Evolutionary conservation across 768 basidiomycete genomes (phyloP), one percentile per base, ranked within the genome.

Genomic region (Astraeus odoratus): DNA sequence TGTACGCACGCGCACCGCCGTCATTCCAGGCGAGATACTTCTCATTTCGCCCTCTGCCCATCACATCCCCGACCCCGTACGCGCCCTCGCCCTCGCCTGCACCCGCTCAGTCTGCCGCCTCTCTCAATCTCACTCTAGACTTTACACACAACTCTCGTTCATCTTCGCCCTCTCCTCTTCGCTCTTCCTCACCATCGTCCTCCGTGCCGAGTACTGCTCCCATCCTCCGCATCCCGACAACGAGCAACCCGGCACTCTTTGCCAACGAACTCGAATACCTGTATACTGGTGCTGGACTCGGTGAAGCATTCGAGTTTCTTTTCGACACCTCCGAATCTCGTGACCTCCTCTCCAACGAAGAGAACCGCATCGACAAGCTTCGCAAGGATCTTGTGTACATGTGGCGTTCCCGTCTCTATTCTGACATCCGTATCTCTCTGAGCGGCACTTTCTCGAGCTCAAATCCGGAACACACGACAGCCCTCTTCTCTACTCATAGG

Each of bases 331-430:
- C 67, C 8, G 71, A 68, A 52, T 64, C 59, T 34, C 61, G 61
- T 33, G 69, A 66, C 30, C 69, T 68, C 44, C 78, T 64, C 42
- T 70, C 70, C 52, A 72, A 66, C 8, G 78, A 68, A 62, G 78
- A 73, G 51, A 75, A 57, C 48, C 72, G 89, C 12, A 67, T 88
- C 31, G 89, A 91, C 63, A 89, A 92, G 66, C 77, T 96, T 8
- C 80, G 90, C 49, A 90, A 91, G 64, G 95, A 97, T 58, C 74
- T 96, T 23, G 87, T 94, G 19, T 96, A 85, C 70, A 95, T 93
- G 91, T 97, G 94, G 95, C 71, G 95, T 25, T 88, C 86, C 10
- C 81, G 92, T 39, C 79, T 98, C 15, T 98, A 93, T 61, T 89
- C 91, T 2, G 95, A 98, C 63, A 79, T 95, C 19, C 80, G 85